Conservation (phyloP, 139 green algal genomes). For the Dunaliella primolecta region DNA sequence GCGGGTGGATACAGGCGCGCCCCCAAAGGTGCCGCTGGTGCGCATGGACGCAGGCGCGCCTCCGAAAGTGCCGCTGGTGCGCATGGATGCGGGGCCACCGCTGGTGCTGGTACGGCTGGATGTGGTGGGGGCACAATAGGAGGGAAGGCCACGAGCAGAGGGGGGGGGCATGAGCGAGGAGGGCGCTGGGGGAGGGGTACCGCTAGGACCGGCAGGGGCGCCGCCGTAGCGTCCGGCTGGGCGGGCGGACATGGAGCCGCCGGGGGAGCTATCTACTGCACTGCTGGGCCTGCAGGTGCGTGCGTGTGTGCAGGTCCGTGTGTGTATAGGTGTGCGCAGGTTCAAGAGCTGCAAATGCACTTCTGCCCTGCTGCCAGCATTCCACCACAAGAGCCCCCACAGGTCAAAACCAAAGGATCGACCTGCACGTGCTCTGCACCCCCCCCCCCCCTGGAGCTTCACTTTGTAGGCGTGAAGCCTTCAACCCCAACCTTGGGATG, state of each 20-base stretch:
- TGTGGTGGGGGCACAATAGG: background rate
- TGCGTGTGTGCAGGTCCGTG: background rate
- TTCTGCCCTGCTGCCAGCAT: no score
- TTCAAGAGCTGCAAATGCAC: no score
- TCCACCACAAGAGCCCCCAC: no score
- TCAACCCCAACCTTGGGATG: no score
- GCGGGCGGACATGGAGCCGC: background rate
- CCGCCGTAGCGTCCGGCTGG: background rate
- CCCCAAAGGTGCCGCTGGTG: background rate
- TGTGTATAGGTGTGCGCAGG: background rate
- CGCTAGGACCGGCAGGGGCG: background rate
- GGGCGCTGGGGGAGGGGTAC: background rate
- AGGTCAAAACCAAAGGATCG: no score
- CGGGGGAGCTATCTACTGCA: background rate
- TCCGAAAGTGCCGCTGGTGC: background rate
- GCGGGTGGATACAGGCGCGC: background rate
- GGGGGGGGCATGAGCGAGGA: background rate
- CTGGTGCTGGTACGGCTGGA: background rate
- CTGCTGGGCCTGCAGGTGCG: background rate
- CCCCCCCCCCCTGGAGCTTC: no score
- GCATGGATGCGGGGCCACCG: background rate
- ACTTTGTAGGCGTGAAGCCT: no score
- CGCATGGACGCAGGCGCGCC: background rate
- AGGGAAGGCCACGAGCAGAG: background rate
- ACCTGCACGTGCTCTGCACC: no score